These are phyloP conservation scores for Gryganskiella cystojenkinii DNA, from an alignment of 192 early-diverging fungal genomes.

Conservation along the genomic window DNA sequence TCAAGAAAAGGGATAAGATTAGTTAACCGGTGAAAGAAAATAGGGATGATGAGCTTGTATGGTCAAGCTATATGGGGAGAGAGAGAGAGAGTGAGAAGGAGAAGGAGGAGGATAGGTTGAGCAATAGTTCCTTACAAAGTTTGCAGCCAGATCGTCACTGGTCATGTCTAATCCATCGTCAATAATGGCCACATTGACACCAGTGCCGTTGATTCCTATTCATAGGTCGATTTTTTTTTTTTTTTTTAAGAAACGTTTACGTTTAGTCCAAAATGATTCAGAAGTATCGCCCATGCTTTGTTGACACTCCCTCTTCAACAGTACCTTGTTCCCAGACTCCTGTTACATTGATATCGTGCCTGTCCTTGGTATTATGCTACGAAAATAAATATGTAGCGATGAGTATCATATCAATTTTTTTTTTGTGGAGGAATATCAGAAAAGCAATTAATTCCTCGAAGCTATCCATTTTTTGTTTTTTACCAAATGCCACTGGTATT, in stretches of 20 bases:
- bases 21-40: neutral
- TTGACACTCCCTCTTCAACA: neutral
- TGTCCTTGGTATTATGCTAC: conserved; percentile 52
- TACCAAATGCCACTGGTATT: conserved; percentile 88
- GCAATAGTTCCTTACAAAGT: conserved; percentile 82
- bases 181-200: conserved; percentile 89
- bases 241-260: neutral
- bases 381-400: no score
- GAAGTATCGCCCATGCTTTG: neutral
- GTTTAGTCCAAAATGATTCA: neutral
- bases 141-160: conserved; percentile 83
- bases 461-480: no score
- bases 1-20: no score
- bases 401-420: no score
- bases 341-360: conserved; percentile 94
- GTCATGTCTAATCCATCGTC: conserved; percentile 95
- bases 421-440: no score
- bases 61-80: no score
- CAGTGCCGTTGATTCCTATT: conserved; percentile 85
- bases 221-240: no score
- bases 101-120: no score
- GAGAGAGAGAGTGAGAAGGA: no score
- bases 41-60: neutral
- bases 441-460: no score
- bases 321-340: conserved; percentile 79